Evolutionary conservation across 169 alveolate genomes (phyloP).

Genomic region (Cryptosporidium viatorum): DNA sequence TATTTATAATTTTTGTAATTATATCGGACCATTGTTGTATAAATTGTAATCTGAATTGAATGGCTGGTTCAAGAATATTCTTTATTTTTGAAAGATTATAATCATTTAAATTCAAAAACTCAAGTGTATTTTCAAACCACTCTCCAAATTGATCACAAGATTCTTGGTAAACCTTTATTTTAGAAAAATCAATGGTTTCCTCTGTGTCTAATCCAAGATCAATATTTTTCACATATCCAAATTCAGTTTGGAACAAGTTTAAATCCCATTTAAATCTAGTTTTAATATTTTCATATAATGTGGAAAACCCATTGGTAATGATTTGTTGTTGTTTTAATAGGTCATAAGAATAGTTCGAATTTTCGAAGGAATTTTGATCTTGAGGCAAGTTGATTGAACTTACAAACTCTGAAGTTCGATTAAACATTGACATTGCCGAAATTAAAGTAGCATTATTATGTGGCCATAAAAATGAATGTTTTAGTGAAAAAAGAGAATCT

Average conservation of each 20-base stretch:
- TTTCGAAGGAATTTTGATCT: not conserved
- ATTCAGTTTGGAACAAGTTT: constrained; percentile 11
- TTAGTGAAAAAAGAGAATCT: constrained; percentile 26
- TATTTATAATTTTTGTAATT: constrained; percentile 4
- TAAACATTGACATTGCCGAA: constrained; percentile 56
- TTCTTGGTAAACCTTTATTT: not conserved
- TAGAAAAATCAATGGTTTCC: constrained; percentile 23
- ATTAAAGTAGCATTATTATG: constrained; percentile 44
- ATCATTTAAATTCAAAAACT: not conserved
- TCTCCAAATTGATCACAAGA: constrained; percentile 19
- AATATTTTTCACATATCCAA: constrained; percentile 38
- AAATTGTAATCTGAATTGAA: constrained; percentile 55
- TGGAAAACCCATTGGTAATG: constrained; percentile 14
- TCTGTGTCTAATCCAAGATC: constrained; percentile 13
- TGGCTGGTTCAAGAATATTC: constrained; percentile 31
- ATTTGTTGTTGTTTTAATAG: not conserved
- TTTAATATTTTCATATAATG: constrained; percentile 23
- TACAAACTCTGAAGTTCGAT: constrained; percentile 30
- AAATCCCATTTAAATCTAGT: constrained; percentile 63
- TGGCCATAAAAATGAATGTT: constrained; percentile 61
- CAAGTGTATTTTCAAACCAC: constrained; percentile 38
- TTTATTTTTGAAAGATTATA: not conserved
- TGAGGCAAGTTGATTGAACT: constrained; percentile 28
- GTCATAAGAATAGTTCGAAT: not conserved
- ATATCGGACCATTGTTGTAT: constrained; percentile 54